Percentiles rank a stretch among this genome's conserved stretches.
Conservation (phyloP, 768 basidiomycete species). For the Cyclocybe cylindracea region DNA sequence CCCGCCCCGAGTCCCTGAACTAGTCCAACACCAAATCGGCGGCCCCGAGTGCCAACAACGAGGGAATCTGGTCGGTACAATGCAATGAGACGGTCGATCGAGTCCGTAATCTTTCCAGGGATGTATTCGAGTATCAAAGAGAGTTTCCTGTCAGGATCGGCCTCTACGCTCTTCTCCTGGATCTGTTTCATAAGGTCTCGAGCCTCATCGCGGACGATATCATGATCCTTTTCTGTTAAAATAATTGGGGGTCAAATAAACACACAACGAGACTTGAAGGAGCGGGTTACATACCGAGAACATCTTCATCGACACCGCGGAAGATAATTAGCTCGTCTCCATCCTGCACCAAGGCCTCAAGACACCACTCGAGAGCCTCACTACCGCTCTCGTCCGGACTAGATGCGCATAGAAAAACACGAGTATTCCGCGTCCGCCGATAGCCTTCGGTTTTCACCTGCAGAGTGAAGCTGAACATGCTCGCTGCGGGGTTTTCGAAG, state of each 20-base stretch:
- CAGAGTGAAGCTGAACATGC: slow-evolving; percentile 88
- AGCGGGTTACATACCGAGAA: slow-evolving; percentile 51
- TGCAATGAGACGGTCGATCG: slow-evolving; percentile 89
- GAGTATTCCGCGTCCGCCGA: slow-evolving; percentile 68
- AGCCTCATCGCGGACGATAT: slow-evolving; percentile 82
- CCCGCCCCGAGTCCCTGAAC: slow-evolving; percentile 23
- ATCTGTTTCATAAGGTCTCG: slow-evolving; percentile 76
- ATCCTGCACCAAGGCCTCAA: slow-evolving; percentile 81
- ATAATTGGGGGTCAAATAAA: not conserved
- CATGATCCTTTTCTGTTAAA: slow-evolving; percentile 68
- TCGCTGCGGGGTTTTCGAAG: slow-evolving; percentile 77
- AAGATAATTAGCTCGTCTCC: slow-evolving; percentile 94
- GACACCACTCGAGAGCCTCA: slow-evolving; percentile 91
- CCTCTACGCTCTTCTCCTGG: slow-evolving; percentile 79
- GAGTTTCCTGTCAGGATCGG: slow-evolving; percentile 78
- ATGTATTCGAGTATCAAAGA: slow-evolving; percentile 94
- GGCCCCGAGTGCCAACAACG: slow-evolving; percentile 89
- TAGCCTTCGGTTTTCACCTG: slow-evolving; percentile 86
- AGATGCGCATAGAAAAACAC: slow-evolving; percentile 89
- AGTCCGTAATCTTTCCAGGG: slow-evolving; percentile 86
- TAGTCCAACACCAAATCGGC: slow-evolving; percentile 34
- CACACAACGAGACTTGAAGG: not conserved
- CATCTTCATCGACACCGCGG: slow-evolving; percentile 87
- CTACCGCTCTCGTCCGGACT: slow-evolving; percentile 86
- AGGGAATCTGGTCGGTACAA: slow-evolving; percentile 91